phyloP scores from a whole-genome alignment of 352 stramenopile species.

The Phytophthora constricta region DNA sequence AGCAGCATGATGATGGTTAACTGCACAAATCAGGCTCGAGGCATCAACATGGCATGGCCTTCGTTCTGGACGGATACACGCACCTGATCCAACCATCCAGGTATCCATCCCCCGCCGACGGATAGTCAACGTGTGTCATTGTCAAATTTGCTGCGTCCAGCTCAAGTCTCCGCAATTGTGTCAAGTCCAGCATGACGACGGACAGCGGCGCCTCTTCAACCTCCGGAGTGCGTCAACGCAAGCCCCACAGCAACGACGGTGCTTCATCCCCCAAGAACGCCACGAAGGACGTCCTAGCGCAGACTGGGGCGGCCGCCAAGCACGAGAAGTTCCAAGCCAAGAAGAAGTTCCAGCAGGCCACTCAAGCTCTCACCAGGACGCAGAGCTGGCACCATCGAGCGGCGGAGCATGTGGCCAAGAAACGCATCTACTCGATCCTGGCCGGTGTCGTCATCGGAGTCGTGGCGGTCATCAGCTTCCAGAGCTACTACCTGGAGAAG shows the following conservation, averaged over 20 bases:
- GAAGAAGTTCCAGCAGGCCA: constrained; percentile 28
- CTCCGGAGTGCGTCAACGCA: constrained; percentile 36
- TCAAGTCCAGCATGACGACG: constrained; percentile 17
- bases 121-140: constrained; percentile 20
- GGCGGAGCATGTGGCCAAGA: constrained; percentile 61
- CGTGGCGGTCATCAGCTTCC: constrained; percentile 51
- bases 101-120: too few relatives aligned
- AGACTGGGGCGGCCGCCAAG: constrained; percentile 8
- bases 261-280: constrained; percentile 14
- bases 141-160: neutral
- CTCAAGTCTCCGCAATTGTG: constrained; percentile 9
- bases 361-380: constrained; percentile 41
- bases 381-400: constrained; percentile 64
- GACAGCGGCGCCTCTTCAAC: constrained; percentile 7
- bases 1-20: constrained; percentile 20
- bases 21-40: constrained; percentile 22
- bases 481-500: constrained; percentile 58
- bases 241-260: constrained; percentile 18
- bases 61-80: constrained; percentile 7
- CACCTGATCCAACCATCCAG: constrained; percentile 4
- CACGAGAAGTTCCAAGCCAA: constrained; percentile 22
- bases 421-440: constrained; percentile 78
- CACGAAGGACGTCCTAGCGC: constrained; percentile 9
- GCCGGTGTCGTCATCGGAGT: constrained; percentile 63
- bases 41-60: constrained; percentile 16